Evolutionary conservation across 805 yeast genomes (phyloP), one percentile per base, ranked within the genome.

Genomic region (Suhomyces xylopsoci): DNA sequence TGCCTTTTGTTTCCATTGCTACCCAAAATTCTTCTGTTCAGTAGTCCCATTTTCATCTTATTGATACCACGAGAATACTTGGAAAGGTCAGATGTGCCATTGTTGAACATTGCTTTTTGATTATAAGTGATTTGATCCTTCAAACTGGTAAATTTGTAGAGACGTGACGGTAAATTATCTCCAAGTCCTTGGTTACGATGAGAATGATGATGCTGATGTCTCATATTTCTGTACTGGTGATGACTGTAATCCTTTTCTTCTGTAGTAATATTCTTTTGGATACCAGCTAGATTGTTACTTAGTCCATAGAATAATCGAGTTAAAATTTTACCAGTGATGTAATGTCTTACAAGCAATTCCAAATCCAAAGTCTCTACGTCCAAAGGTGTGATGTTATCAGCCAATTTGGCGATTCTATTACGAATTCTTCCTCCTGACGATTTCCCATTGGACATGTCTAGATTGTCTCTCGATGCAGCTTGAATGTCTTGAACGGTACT

Each of bases 401-500:
- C 63, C 17, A 73, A 56, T 50, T 73, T 74, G 3, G 71, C 71
- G 28, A 73, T 61, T 48, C 62, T 65, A 48, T 64, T 68, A 53
- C 74, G 58, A 28, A 71, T 59, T 57, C 73, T 64, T 7, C 58
- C 63, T 7, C 70, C 65, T 15, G 65, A 57, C 9, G 70, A 44
- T 34, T 57, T 57, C n/a, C 54, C 51, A 24, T 34, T 50, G 14
- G 45, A 3, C 25, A 26, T 25, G 22, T 57, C 60, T 34, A 45
- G 54, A 3, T 45, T 24, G 34, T 53, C 58, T 20, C 56, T 43
- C 7, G 41, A 32, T 19, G 50, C 26, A 3, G 56, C 58, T 48
- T 55, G 67, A 28, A 71, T 73, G 62, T 89, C 94, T 60, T 85
- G 88, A 22, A 88, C 88, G 0, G 91, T 85, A 17, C 82, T 79